Base-by-base conservation (phyloP, 1,284 basidiomycete genomes). In the Schizophyllum commune region DNA sequence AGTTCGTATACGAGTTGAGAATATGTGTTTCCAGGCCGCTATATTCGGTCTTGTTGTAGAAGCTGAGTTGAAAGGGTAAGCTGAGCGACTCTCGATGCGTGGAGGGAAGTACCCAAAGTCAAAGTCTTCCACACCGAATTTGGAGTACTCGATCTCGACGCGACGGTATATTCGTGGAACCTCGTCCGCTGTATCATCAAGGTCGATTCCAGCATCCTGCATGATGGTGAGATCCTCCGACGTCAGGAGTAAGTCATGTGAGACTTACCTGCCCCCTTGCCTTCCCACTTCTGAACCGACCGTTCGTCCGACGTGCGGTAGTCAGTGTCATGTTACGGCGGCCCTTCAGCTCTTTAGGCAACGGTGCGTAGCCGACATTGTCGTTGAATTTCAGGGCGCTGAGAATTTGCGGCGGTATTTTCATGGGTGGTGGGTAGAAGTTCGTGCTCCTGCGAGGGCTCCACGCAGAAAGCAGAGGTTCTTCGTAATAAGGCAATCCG, bases 91-190 rank as follows among this genome's bases (percentile, higher is more conserved):
- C 3, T 27, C 27, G 27, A 58, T 57, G 19, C 13, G 19, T n/a
- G n/a, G 51, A 34, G 57, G 51, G 51, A 70, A 79, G 62, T 69
- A 93, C 92, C 83, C 96, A 70, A 99, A 99, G 73, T 99, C 97
- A 70, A 99, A 99, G 74, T 99, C 96, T 72, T 96, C 96, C 27
- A 98, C 92, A n/a, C 96, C 96, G 68, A 99, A 99, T 68, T 94
- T 94, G 56, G 94, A 96, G 73, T 99, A 99, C 74, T 97, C 94
- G 70, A 99, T 99, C 73, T 97, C 94, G 52, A 98, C 94, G 69
- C 90, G 89, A 55, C 91, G 85, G 72, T 97, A 99, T 65, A 89
- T 84, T 62, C 84, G 86, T 0, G 96, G 94, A 62, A 96, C 85
- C 34, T 85, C 83, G 56, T 82, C 83, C 21, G 77, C 76, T 32